Evolutionary conservation across 2,329 filamentous ascomycete genomes (phyloP), one percentile per base, ranked within the genome.

Genomic region (Elsinoe fawcettii): DNA sequence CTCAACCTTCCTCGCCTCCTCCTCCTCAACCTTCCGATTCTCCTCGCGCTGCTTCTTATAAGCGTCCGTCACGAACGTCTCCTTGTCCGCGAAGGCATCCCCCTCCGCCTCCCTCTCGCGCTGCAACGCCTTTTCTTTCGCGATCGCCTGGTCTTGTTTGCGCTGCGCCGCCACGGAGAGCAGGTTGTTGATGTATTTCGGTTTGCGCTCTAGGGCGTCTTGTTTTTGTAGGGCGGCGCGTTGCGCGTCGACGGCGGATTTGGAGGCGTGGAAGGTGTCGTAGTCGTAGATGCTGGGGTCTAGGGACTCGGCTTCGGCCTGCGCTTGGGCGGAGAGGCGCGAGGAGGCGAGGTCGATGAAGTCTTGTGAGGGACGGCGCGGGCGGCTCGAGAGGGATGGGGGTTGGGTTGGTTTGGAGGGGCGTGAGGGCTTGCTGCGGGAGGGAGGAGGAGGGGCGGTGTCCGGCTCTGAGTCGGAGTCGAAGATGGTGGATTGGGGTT

Each of bases 261-360:
- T 76, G 1, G 85, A 86, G 64, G 92, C 88, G 73, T 90, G 91
- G 20, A 89, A 87, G 1, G 80, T 80, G 69, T 95, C 89, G 73
- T 93, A 95, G 72, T 93, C 88, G 75, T 91, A 93, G 63, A 93
- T 84, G 51, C 82, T 85, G 1, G 87, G 75, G 65, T 93, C 88
- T 7, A 86, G 67, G 59, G 82, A 78, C 60, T 83, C 77, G 1
- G 87, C 87, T 14, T 82, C 81, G 61, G 84, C 77, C 36, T 82
- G 80, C 63, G 86, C 78, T 63, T 80, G 83, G 55, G 81, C 80
- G 23, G 86, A 82, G 27, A 82, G 75, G 30, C 85, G 75, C 1
- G 81, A 74, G 64, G 82, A 81, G 2, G 87, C 87, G 1, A 89
- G 77, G 65, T 90, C 86, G 34, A 80, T 80, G 63, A 82, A 85